phyloP scores from a whole-genome alignment of 2,329 filamentous ascomycete genomes.

The Monosporascus sp. region DNA sequence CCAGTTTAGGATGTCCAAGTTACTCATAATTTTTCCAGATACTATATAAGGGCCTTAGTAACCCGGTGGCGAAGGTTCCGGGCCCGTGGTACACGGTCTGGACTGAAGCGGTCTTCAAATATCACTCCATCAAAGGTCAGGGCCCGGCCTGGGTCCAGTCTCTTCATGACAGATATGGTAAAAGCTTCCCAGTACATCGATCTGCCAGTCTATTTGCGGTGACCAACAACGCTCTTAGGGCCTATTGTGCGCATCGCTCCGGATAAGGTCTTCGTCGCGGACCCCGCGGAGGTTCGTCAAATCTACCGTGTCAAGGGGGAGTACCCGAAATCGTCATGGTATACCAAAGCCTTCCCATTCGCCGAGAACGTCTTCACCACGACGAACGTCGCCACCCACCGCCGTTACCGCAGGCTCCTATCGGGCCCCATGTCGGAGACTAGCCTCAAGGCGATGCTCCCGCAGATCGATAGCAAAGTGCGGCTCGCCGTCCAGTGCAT shows the following conservation, averaged over 20 bases:
- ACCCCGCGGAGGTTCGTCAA: slow-evolving; percentile 10
- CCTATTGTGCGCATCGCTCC: slow-evolving; percentile 23
- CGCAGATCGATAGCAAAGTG: slow-evolving; percentile 30
- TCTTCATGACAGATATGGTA: slow-evolving; percentile 24
- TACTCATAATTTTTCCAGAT: slow-evolving; percentile 1
- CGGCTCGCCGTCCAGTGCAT: slow-evolving; percentile 37
- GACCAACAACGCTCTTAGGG: slow-evolving; percentile 8
- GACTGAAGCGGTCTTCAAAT: slow-evolving; percentile 6
- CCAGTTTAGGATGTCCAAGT: neutral
- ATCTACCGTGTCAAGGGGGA: slow-evolving; percentile 21
- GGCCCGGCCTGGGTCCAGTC: slow-evolving; percentile 11
- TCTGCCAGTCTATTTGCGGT: too few relatives aligned
- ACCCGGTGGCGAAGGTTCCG: slow-evolving; percentile 11
- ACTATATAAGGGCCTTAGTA: slow-evolving; percentile 1
- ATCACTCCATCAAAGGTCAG: slow-evolving; percentile 5
- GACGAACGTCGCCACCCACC: slow-evolving; percentile 30
- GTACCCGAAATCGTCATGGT: slow-evolving; percentile 18
- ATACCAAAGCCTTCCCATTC: slow-evolving; percentile 12
- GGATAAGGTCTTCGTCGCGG: slow-evolving; percentile 18
- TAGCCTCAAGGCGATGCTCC: slow-evolving; percentile 26
- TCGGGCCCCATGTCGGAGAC: slow-evolving; percentile 32
- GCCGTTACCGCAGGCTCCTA: slow-evolving; percentile 33
- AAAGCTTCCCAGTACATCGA: neutral
- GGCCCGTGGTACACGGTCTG: slow-evolving; percentile 15
- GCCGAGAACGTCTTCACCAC: slow-evolving; percentile 33